A percentile compares a stretch with the other conserved stretches of the same genome.
phyloP scores from a whole-genome alignment of 2,329 filamentous ascomycete genomes.

The Sphaerulina vaccinii region DNA sequence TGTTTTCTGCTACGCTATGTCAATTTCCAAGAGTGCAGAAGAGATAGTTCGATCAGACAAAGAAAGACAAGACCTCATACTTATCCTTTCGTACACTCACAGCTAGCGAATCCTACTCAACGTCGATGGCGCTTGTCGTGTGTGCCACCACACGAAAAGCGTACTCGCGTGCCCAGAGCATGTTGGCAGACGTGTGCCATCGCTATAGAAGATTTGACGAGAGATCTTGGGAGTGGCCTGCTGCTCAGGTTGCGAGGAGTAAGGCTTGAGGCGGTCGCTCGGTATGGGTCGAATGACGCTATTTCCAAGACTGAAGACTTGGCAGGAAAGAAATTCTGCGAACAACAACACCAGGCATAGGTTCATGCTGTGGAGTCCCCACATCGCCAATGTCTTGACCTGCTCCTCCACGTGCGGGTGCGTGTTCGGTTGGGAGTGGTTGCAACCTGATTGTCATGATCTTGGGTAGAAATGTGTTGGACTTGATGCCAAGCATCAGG shows the following conservation, averaged over 20 bases:
- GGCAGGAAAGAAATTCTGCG: background rate
- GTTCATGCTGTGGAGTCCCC: conserved; percentile 1
- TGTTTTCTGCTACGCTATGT: conserved; percentile 2
- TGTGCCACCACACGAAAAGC: conserved; percentile 8
- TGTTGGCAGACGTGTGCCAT: conserved; percentile 25
- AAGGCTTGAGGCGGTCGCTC: conserved; percentile 2
- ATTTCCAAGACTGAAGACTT: conserved; percentile 5
- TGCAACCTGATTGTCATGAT: background rate
- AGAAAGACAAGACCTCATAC: conserved; percentile 7
- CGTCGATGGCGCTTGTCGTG: conserved; percentile 9
- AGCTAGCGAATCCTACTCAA: conserved; percentile 6
- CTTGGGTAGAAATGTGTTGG: too few relatives aligned
- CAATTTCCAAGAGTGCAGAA: background rate
- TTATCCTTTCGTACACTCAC: background rate
- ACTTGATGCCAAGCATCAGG: background rate
- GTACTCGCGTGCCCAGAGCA: conserved; percentile 6
- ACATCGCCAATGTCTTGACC: conserved; percentile 2
- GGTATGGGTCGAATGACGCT: conserved; percentile 6
- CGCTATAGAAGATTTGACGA: conserved; percentile 15
- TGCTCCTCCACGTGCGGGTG: conserved; percentile 7
- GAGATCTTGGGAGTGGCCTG: conserved; percentile 9
- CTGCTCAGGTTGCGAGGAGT: background rate
- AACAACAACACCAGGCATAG: too few relatives aligned
- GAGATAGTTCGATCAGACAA: background rate
- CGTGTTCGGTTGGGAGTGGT: background rate